Evolutionary conservation across 2,329 filamentous ascomycete genomes (phyloP).

Genomic region (Cladosporium sp.): DNA sequence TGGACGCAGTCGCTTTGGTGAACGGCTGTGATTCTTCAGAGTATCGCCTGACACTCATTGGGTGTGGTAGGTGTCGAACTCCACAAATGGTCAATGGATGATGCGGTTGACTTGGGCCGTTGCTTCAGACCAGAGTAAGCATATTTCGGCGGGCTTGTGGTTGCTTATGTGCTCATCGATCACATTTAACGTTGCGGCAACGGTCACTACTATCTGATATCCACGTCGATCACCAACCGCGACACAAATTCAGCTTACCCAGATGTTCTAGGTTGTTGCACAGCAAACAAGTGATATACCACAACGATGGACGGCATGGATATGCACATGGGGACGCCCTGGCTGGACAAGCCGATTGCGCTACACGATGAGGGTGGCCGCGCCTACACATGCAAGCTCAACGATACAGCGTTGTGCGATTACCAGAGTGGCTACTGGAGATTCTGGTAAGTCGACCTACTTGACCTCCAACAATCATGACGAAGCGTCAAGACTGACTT

Average conservation of each 20-base stretch:
- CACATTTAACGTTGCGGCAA: no score
- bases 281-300: not conserved
- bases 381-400: constrained; percentile 24
- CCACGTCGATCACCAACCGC: not conserved
- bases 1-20: no score
- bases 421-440: constrained; percentile 46
- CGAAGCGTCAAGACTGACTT: not conserved
- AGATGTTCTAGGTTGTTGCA: not conserved
- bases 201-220: no score
- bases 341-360: constrained; percentile 40
- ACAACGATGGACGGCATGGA: constrained; percentile 1
- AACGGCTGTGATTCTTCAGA: not conserved
- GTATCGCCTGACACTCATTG: not conserved
- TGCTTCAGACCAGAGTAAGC: not conserved
- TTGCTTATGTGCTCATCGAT: not conserved
- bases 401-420: constrained; percentile 42
- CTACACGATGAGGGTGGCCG: constrained; percentile 35
- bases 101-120: not conserved
- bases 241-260: not conserved
- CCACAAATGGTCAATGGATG: not conserved
- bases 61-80: not conserved
- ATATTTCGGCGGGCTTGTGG: not conserved
- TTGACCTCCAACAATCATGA: not conserved
- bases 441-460: constrained; percentile 40
- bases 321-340: constrained; percentile 23